Evolutionary conservation across 345 rosid species (phyloP).

Genomic region (Populus simonii): DNA sequence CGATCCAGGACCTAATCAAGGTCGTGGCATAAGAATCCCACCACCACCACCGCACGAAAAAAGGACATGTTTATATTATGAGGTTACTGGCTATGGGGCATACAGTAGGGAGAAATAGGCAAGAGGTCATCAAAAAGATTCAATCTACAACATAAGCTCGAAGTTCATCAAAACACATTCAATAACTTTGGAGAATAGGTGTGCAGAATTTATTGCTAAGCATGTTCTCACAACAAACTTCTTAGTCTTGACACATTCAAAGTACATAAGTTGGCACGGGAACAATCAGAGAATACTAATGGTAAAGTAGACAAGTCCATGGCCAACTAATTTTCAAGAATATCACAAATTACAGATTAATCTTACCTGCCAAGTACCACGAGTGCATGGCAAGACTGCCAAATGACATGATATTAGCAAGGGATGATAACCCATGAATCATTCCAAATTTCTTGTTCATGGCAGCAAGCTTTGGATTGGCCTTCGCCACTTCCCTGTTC

Average conservation of each 20-base stretch:
- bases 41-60: no score
- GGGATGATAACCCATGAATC: conserved; percentile 95
- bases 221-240: background rate
- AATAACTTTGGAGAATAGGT: no score
- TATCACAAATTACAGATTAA: conserved; percentile 51
- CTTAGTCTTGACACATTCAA: background rate
- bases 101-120: no score
- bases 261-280: background rate
- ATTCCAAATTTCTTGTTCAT: conserved; percentile 99
- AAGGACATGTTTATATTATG: no score
- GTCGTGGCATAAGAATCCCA: no score
- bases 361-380: conserved; percentile 92
- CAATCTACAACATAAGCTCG: no score
- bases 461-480: conserved; percentile 81
- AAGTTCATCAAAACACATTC: no score
- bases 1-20: no score
- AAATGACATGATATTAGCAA: conserved; percentile 85
- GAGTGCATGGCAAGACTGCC: conserved; percentile 97
- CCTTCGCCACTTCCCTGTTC: conserved; percentile 78
- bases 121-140: no score
- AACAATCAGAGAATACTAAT: background rate
- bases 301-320: background rate
- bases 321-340: background rate
- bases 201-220: background rate
- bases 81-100: no score